Evolutionary conservation across 495 filamentous ascomycete species (phyloP), one percentile per base, ranked within the genome.

Genomic region (Penicillium salamii): DNA sequence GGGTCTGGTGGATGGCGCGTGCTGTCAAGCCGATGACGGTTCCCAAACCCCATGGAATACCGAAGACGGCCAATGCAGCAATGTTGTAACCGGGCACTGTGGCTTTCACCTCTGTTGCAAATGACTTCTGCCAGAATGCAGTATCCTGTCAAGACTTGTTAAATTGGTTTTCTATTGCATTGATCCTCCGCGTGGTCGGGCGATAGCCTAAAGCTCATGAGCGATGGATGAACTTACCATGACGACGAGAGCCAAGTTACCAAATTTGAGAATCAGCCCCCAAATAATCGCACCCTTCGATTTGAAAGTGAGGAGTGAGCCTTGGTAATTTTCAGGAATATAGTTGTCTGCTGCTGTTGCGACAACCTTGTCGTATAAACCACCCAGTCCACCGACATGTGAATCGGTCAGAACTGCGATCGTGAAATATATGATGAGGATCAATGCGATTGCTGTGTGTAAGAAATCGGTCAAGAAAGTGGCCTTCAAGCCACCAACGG

Each of bases 61-160:
- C 72, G 47, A 78, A 78, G 2, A 70, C 65, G 13, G 71, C 67
- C 15, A 77, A 37, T 3, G 69, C 74, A 5, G 69, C 74, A 11
- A 77, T 58, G 34, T 70, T 70, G 46, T 77, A 77, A 1, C 69
- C 72, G 1, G 71, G 72, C 1, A 74, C 70, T 0, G 70, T 72
- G 15, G 66, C 60, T 3, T 58, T 65, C 18, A 74, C 68, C 39
- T 75, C 68, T 7, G 64, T 69, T 7, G 72, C 71, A 39, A 76
- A 78, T 0, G 67, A 73, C 58, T 76, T 77, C 52, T 78, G 76
- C 75, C 76, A 79, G 54, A 78, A 78, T 4, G 74, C 72, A 13
- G 74, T 78, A 28, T 78, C 75, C 72, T 73, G 29, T 26, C 23
- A 26, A 26, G 8, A 26, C 8, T 26, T 26, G 4, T 8, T 4